Evolutionary conservation across 2,329 filamentous ascomycete species (phyloP), one percentile per base, ranked within the genome.

Genomic region (Colletotrichum tofieldiae): DNA sequence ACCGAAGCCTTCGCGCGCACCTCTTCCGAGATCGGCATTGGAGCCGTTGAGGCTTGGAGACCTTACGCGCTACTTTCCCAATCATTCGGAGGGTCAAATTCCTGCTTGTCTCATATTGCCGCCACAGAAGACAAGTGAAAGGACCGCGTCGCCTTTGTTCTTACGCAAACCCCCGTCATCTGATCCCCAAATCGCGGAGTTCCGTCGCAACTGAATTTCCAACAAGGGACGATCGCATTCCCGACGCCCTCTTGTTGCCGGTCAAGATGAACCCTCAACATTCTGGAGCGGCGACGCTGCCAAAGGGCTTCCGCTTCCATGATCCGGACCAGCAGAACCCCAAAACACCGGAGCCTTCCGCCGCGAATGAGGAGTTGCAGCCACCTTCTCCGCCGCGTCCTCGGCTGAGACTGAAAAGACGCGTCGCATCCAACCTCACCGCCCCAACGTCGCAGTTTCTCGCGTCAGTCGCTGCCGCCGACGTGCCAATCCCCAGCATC

Each of bases 371-470:
- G 52, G 81, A 82, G 32, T 76, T 77, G 67, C 83, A 82, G 67
- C 82, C 84, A 11, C 86, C 87, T 14, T 86, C 86, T 47, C 85
- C 88, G 35, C 86, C 86, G 54, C 85, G 87, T 76, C 87, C 86
- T 73, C 87, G 87, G 65, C 83, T 91, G 75, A 86, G 84, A 74
- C 79, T 91, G 72, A 89, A 89, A 80, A 85, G 86, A 76, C 88
- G 89, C 76, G 84, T 86, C 76, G 84, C 85, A 47, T 86, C 88
- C 54, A 84, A 86, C 68, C 82, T 89, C 14, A 80, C 85, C 71
- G 89, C 89, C 47, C 89, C 90, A 2, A 92, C 90, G 1, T 85
- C 91, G 77, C 89, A 92, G 62, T 92, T 92, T 77, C 86, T 92
- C n/a, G 90, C 89, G 3, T 92, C 90, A 5, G 90, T 92, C 69